Base-by-base conservation (phyloP, 148 eudicot genomes). In the Bassia scoparia region DNA sequence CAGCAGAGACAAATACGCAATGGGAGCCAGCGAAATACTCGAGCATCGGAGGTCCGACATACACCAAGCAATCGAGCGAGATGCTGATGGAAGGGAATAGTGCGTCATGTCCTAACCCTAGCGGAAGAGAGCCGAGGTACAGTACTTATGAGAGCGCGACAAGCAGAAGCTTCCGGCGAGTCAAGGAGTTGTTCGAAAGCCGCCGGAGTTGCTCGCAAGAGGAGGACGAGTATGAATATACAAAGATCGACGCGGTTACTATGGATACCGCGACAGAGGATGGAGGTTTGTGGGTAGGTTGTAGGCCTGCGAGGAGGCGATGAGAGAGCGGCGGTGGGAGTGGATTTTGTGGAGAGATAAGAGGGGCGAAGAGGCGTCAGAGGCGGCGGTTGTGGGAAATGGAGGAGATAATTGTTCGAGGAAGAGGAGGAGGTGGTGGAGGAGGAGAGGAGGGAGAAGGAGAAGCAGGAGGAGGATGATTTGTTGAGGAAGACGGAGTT, bases 71-170 rank as follows among this genome's bases (percentile, higher is more conserved):
- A 17, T 86, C 92, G 0, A n/a, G 97, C 97, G 0, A 93, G 67
- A 93, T 93, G 98, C 98, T 3, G 98, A 93, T 93, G 77, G 98
- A 90, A 0, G 97, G 98, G 2, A 93, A 90, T 24, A 93, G n/a
- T n/a, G 90, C 26, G 98, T 93, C 21, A 93, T 69, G 97, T 93
- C 98, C 98, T 0, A 93, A 93, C 63, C 98, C 98, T 29, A 88
- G 98, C 66, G 98, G 98, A 0, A 82, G 98, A 12, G 98, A 95
- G 0, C 97, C 96, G 0, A 97, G 97, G 6, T 93, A 93, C 29
- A 67, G 73, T 93, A 93, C 70, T 93, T 93, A 41, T 41, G 6
- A 5, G 46, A 41, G 98, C 6, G 98, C 97, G 0, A 94, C 97
- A 1, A 93, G n/a, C n/a, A 90, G 83, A 90, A 91, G 89, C 62